Base-by-base conservation (phyloP, 179 eudicot species). In the Gypsophila paniculata region DNA sequence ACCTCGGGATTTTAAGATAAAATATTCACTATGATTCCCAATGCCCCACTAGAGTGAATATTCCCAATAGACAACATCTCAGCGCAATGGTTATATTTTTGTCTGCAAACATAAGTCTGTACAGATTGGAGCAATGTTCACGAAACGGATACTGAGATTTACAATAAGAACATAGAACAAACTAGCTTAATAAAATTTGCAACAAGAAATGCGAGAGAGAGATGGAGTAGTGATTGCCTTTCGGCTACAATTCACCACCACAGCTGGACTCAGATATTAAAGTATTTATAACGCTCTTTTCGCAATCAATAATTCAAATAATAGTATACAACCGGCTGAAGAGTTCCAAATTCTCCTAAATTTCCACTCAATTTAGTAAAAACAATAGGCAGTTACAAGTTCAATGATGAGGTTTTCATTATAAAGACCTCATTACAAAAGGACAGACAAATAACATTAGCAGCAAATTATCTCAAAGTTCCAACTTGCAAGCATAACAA, bases 401-500 rank as follows among this genome's bases (percentile, higher is more conserved):
- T 36, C 3, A 3, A 36, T 36, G 68, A 64, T 38, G 51, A n/a
- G 39, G 25, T 19, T n/a, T n/a, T n/a, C n/a, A n/a, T n/a, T n/a
- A n/a, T n/a, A n/a, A n/a, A 36, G 42, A 36, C 5, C 46, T 42
- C 46, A 42, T 42, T 42, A 42, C 46, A 42, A 8, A 9, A 6
- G 14, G 0, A 17, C 18, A 52, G 22, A 48, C 46, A 63, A 32
- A 18, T 18, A 19, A 48, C 60, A 72, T 4, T 5, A 25, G 19
- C 19, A 11, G 23, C 29, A 46, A 57, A 14, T 57, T 26, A 22
- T 2, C 15, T 25, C 42, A 29, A 52, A 29, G 58, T 9, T 52
- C 3, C 11, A 68, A 68, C 49, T 21, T 21, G 51, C n/a, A 68
- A 19, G 46, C 55, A 68, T 48, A 70, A 36, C 79, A 70, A 76